Conservation (phyloP, 495 filamentous ascomycete species). For the Neurospora sp. region DNA sequence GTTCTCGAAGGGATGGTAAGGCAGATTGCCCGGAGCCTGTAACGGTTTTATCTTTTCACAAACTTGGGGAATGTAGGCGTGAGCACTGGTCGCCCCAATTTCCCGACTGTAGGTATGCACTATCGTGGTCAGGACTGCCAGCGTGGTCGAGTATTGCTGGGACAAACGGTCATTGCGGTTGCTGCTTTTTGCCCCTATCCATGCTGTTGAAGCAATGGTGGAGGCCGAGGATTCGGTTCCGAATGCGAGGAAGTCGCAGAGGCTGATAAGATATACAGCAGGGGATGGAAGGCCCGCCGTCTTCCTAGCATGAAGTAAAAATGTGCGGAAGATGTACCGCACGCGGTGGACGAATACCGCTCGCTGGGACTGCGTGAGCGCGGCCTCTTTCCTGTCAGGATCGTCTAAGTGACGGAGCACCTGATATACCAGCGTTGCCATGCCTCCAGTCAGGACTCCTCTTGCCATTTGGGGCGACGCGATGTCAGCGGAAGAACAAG, state of each 20-base stretch:
- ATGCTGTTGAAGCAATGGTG: conserved; percentile 6
- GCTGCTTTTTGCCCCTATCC: conserved; percentile 6
- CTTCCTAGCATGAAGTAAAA: conserved; percentile 1
- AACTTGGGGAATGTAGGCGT: conserved; percentile 11
- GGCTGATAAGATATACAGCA: conserved; percentile 18
- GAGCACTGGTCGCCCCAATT: not conserved
- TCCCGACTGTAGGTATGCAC: conserved; percentile 16
- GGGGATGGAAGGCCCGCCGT: not conserved
- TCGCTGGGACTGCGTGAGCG: not conserved
- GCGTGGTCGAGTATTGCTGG: conserved; percentile 18
- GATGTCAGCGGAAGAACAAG: not conserved
- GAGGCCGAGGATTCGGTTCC: not conserved
- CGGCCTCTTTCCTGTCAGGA: not conserved
- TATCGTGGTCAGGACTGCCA: conserved; percentile 11
- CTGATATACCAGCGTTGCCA: conserved; percentile 13
- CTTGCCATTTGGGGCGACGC: conserved; percentile 5
- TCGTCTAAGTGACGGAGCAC: conserved; percentile 5
- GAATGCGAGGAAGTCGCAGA: conserved; percentile 17
- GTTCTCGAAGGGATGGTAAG: conserved; percentile 7
- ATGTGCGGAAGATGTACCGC: conserved; percentile 5
- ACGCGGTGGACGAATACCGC: conserved; percentile 10
- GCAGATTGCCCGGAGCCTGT: conserved; percentile 2
- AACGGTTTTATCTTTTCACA: conserved; percentile 18
- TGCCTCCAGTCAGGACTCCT: conserved; percentile 3
- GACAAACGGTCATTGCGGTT: conserved; percentile 1